Evolutionary conservation across 495 filamentous ascomycete genomes (phyloP), one percentile per base, ranked within the genome.

Genomic region (Astrothelium macrocarpum): DNA sequence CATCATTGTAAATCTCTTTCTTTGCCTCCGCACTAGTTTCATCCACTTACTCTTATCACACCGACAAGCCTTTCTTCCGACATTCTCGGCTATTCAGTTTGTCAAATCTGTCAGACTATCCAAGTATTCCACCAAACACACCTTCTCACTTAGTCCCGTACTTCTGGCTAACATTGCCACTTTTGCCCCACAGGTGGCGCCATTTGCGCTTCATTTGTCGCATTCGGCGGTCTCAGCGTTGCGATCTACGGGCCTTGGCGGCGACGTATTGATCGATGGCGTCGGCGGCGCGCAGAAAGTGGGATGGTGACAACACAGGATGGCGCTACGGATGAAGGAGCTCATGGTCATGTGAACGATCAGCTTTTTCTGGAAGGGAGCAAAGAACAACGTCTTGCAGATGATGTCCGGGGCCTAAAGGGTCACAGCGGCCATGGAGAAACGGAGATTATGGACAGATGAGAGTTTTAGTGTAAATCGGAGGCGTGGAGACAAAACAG

Each of bases 171-270:
- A 71, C 65, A 32, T 59, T 25, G 1, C 5, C 34, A 39, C 34
- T 5, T 39, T 14, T 14, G 5, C 20, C 2, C n/a, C 46, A 16
- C 53, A 71, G 67, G 70, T 42, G 92, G 88, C 11, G 79, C 78
- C 9, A 96, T 97, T 23, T 95, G 90, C 66, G 90, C 85, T 2
- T 79, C 87, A 0, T 97, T 97, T 68, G 72, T 96, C 9, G 67
- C 95, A 0, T 86, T 89, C 46, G 93, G 92, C 0, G 71, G 80
- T 0, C 71, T 86, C 2, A 90, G 89, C 59, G 84, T 94, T 0
- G 3, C 90, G 0, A 65, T 86, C 0, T 96, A 96, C 68, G 80
- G 80, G 62, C 89, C 88, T 0, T 96, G 91, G 92, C 78, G 90
- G 61, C 75, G 82, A 59, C 76, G 81, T 73, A 75, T 89, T 59